A percentile compares a stretch with the other conserved stretches of the same genome.
Conservation (phyloP, 805 yeast genomes). For the Candida lessepsii region DNA sequence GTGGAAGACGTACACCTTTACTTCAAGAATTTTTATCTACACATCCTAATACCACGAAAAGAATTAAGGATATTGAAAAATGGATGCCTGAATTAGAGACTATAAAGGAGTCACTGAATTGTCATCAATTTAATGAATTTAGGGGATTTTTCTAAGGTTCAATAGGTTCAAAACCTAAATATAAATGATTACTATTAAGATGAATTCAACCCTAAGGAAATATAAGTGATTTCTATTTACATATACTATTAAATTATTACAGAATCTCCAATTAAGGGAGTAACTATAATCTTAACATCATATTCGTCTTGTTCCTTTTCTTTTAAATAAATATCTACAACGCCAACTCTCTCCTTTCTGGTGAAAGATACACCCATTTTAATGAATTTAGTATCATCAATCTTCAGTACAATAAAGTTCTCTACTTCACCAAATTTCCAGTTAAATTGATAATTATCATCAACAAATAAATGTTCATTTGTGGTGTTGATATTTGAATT, state of each 20-base stretch:
- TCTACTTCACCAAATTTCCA: slow-evolving; percentile 14
- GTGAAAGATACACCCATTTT: slow-evolving; percentile 34
- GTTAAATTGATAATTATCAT: slow-evolving; percentile 32
- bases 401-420: slow-evolving; percentile 14
- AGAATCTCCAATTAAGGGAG: slow-evolving; percentile 8
- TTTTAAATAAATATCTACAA: slow-evolving; percentile 31
- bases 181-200: no score
- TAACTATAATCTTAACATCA: slow-evolving; percentile 13
- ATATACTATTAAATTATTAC: background rate
- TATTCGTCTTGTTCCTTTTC: slow-evolving; percentile 19
- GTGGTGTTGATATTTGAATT: slow-evolving; percentile 22
- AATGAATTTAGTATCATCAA: slow-evolving; percentile 22
- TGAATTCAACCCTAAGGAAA: no score
- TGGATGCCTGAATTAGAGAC: slow-evolving; percentile 65
- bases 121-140: slow-evolving; percentile 13
- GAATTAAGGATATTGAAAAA: slow-evolving; percentile 63
- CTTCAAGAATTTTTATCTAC: slow-evolving; percentile 73
- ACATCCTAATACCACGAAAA: slow-evolving; percentile 79
- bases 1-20: slow-evolving; percentile 21
- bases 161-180: no score
- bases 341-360: slow-evolving; percentile 28
- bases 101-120: slow-evolving; percentile 30
- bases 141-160: slow-evolving; percentile 5
- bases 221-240: slow-evolving; percentile 4
- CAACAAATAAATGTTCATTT: slow-evolving; percentile 20